These are phyloP conservation scores for Ceriops tagal DNA, from an alignment of 345 rosid genomes.

Conservation along the genomic window DNA sequence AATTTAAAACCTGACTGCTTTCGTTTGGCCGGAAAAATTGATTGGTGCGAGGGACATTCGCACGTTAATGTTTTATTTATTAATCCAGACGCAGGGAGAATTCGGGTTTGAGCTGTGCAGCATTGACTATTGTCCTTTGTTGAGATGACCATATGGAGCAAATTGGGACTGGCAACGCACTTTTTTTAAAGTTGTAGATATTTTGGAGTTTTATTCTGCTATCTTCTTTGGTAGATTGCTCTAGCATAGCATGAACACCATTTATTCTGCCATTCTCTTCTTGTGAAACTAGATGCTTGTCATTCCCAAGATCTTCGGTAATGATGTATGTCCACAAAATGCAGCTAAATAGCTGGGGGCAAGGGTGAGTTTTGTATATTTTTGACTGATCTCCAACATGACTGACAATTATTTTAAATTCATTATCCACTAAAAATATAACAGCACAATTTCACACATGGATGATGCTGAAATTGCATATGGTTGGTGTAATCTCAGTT, in stretches of 20 bases:
- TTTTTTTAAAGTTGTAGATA: not conserved
- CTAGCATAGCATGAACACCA: not conserved
- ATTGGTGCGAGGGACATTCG: too few relatives aligned
- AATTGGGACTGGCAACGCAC: not conserved
- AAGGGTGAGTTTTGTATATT: not conserved
- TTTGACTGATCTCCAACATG: not conserved
- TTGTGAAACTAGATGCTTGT: not conserved
- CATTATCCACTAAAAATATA: not conserved
- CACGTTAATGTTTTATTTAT: too few relatives aligned
- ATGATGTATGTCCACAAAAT: not conserved
- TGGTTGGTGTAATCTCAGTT: conserved; percentile 29
- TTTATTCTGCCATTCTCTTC: not conserved
- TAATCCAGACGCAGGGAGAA: too few relatives aligned
- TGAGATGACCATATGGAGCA: too few relatives aligned
- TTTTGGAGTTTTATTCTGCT: not conserved
- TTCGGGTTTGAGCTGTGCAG: not conserved
- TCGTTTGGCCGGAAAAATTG: not conserved
- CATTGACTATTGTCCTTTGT: too few relatives aligned
- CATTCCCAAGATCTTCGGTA: not conserved
- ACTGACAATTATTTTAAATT: not conserved
- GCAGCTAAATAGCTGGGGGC: not conserved
- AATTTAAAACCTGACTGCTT: not conserved
- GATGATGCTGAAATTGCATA: conserved; percentile 2
- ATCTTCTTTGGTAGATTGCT: not conserved
- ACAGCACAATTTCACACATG: not conserved